Conservation (phyloP, 768 basidiomycete genomes). For the Suillus discolor region DNA sequence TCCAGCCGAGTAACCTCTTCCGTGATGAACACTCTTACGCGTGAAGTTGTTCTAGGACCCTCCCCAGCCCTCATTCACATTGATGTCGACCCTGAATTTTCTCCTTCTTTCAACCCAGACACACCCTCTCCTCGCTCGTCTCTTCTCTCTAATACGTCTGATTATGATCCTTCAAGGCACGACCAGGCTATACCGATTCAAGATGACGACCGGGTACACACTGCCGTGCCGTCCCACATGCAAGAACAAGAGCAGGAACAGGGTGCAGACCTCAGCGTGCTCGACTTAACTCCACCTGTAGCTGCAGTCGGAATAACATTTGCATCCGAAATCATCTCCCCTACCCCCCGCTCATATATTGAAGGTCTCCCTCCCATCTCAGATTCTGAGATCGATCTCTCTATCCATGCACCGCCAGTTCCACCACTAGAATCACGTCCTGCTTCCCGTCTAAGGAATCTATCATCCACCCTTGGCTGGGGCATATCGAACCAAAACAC, state of each 20-base stretch:
- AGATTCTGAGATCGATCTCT: conserved; percentile 17
- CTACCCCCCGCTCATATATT: conserved; percentile 12
- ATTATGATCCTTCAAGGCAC: conserved; percentile 20
- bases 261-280: conserved; percentile 3
- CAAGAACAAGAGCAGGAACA: conserved; percentile 7
- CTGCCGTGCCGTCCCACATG: neutral
- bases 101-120: conserved; percentile 1
- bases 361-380: conserved; percentile 20
- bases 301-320: conserved; percentile 11
- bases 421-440: conserved; percentile 30
- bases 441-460: conserved; percentile 25
- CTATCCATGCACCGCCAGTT: conserved; percentile 20
- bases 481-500: neutral
- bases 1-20: conserved; percentile 22
- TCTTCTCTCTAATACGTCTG: neutral
- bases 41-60: conserved; percentile 19
- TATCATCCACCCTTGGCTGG: too few relatives aligned
- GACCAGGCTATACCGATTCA: conserved; percentile 19
- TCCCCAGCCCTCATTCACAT: conserved; percentile 33
- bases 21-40: conserved; percentile 12
- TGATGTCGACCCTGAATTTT: neutral
- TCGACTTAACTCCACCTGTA: conserved; percentile 13
- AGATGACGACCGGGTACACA: conserved; percentile 30
- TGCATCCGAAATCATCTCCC: conserved; percentile 2
- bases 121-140: neutral